Evolutionary conservation across 805 yeast genomes (phyloP).

Genomic region (Suhomyces xylopsoci): DNA sequence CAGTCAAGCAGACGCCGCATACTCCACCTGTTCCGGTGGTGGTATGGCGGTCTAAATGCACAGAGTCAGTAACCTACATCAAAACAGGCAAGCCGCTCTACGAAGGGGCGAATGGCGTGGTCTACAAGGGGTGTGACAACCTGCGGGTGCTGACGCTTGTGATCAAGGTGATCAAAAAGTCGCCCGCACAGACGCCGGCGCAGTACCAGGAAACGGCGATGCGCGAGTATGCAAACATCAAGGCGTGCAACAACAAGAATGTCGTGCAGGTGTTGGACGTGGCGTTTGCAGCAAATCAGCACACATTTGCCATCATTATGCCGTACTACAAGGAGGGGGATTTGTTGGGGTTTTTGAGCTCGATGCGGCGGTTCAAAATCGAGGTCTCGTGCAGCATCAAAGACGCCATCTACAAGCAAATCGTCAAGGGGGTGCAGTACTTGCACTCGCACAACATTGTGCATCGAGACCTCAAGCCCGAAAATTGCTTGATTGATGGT

Average conservation of each 20-base stretch:
- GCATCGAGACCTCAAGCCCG: conserved; percentile 56
- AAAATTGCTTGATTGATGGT: conserved; percentile 46
- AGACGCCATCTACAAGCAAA: conserved; percentile 46
- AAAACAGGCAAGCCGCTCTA: conserved; percentile 30
- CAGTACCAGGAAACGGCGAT: neutral
- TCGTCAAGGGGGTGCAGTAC: conserved; percentile 43
- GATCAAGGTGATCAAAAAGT: conserved; percentile 30
- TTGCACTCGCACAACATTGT: conserved; percentile 43
- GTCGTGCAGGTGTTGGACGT: conserved; percentile 28
- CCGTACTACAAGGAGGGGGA: conserved; percentile 49
- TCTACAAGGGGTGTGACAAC: conserved; percentile 30
- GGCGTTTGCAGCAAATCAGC: conserved; percentile 11
- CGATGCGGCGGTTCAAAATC: conserved; percentile 33
- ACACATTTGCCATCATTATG: conserved; percentile 33
- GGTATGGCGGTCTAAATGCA: neutral
- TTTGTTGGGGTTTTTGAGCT: conserved; percentile 41
- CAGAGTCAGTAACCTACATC: conserved; percentile 16
- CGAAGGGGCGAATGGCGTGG: conserved; percentile 43
- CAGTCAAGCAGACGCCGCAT: neutral
- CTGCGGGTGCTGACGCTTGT: conserved; percentile 19
- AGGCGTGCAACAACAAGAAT: conserved; percentile 25
- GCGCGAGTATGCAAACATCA: conserved; percentile 30
- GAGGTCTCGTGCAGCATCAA: conserved; percentile 31
- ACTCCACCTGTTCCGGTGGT: neutral
- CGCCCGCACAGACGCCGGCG: conserved; percentile 4